Percentiles rank a stretch among this genome's conserved stretches.
Evolutionary conservation across 2,329 filamentous ascomycete species (phyloP).

Genomic region (Diaporthe batatas): DNA sequence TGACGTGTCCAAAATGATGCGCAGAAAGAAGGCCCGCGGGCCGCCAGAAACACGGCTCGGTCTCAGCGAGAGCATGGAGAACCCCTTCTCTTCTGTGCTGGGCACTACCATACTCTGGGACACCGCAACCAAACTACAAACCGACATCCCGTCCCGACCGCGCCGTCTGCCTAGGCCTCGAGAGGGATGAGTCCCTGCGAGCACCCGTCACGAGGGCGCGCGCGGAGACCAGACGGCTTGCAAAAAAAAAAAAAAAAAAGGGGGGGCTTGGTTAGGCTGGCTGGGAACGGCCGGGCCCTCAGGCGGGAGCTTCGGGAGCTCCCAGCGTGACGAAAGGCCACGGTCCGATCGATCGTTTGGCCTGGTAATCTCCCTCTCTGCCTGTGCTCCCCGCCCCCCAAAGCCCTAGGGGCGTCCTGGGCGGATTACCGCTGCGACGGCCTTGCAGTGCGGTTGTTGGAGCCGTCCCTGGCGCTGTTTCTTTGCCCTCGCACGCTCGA

Average conservation of each 20-base stretch:
- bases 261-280: no score
- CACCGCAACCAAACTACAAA: no score
- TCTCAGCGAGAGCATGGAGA: slow-evolving; percentile 27
- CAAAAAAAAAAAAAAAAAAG: no score
- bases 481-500: slow-evolving; percentile 13
- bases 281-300: no score
- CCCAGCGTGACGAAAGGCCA: neutral
- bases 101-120: no score
- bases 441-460: neutral
- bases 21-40: neutral
- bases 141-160: slow-evolving; percentile 2
- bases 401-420: neutral
- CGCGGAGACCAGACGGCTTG: neutral
- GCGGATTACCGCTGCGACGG: neutral
- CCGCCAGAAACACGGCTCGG: slow-evolving; percentile 27
- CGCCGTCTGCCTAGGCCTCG: slow-evolving; percentile 6
- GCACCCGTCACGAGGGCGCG: slow-evolving; percentile 11
- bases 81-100: neutral
- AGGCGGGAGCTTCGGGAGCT: slow-evolving; percentile 17
- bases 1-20: neutral
- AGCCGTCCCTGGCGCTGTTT: slow-evolving; percentile 30
- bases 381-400: neutral
- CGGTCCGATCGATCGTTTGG: neutral
- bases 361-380: neutral
- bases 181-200: slow-evolving; percentile 30